Conservation (phyloP, 225 moss, liverwort and hornwort genomes). For the Rhytidiadelphus loreus region DNA sequence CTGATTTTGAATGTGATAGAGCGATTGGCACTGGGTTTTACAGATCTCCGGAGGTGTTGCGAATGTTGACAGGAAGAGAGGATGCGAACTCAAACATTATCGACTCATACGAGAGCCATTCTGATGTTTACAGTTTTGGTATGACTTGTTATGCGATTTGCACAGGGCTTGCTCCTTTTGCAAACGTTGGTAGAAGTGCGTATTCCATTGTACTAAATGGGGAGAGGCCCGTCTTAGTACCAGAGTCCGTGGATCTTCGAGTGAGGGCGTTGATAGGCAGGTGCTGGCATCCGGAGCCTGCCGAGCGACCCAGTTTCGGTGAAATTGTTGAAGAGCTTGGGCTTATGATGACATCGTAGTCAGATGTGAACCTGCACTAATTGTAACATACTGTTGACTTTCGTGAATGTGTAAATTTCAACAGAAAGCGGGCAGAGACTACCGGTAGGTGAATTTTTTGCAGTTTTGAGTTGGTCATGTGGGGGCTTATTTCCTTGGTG, state of each 20-base stretch:
- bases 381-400: not conserved
- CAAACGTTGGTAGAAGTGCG: not conserved
- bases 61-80: not conserved
- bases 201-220: not conserved
- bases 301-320: not conserved
- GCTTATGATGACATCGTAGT: not conserved
- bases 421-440: too few relatives aligned
- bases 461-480: not conserved
- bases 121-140: not conserved
- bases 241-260: not conserved
- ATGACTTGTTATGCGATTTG: not conserved
- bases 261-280: not conserved
- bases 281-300: not conserved
- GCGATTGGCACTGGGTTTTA: not conserved
- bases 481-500: not conserved
- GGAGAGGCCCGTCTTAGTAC: not conserved
- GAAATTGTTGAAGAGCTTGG: not conserved
- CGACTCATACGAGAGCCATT: not conserved
- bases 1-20: not conserved
- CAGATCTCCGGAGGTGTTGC: slow-evolving; percentile 3
- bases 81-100: not conserved
- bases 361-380: not conserved
- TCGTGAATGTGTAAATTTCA: not conserved
- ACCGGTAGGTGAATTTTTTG: not conserved
- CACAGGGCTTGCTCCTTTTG: not conserved